Evolutionary conservation across 805 yeast species (phyloP).

Genomic region (Suhomyces sp.): DNA sequence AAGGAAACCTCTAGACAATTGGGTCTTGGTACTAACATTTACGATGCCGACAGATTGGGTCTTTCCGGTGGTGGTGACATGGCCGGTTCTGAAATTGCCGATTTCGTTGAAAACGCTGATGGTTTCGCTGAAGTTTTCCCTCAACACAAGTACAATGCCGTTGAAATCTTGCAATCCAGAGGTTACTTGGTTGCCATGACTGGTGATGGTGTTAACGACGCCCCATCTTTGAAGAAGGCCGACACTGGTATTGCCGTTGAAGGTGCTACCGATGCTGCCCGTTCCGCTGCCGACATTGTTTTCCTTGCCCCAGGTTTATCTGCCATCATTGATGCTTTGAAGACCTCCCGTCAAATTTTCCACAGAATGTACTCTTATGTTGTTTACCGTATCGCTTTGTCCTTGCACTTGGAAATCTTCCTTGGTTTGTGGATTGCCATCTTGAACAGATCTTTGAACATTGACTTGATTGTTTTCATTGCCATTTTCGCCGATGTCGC

Average conservation of each 20-base stretch:
- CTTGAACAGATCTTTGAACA: slow-evolving; percentile 79
- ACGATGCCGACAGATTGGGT: slow-evolving; percentile 96
- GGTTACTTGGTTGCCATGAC: slow-evolving; percentile 98
- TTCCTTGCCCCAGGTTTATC: slow-evolving; percentile 45
- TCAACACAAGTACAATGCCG: slow-evolving; percentile 94
- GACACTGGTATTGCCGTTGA: slow-evolving; percentile 93
- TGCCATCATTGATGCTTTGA: slow-evolving; percentile 38
- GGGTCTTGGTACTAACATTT: slow-evolving; percentile 94
- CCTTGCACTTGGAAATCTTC: slow-evolving; percentile 91
- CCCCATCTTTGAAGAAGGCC: slow-evolving; percentile 93
- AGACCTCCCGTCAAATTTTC: slow-evolving; percentile 57
- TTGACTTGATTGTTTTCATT: slow-evolving; percentile 91
- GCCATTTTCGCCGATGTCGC: slow-evolving; percentile 98
- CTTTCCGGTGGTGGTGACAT: slow-evolving; percentile 90
- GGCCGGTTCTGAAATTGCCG: slow-evolving; percentile 97
- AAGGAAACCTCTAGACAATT: slow-evolving; percentile 97
- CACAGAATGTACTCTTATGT: slow-evolving; percentile 99
- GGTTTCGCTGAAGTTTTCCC: slow-evolving; percentile 99
- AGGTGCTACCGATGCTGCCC: slow-evolving; percentile 97
- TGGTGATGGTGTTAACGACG: slow-evolving; percentile 99
- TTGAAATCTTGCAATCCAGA: slow-evolving; percentile 91
- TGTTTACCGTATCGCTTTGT: slow-evolving; percentile 95
- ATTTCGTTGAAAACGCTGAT: slow-evolving; percentile 95
- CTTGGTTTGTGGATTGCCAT: slow-evolving; percentile 96
- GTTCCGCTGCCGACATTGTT: slow-evolving; percentile 95